These are phyloP conservation scores for Trametes coccinea DNA, from an alignment of 768 basidiomycete species.

Conservation along the genomic window DNA sequence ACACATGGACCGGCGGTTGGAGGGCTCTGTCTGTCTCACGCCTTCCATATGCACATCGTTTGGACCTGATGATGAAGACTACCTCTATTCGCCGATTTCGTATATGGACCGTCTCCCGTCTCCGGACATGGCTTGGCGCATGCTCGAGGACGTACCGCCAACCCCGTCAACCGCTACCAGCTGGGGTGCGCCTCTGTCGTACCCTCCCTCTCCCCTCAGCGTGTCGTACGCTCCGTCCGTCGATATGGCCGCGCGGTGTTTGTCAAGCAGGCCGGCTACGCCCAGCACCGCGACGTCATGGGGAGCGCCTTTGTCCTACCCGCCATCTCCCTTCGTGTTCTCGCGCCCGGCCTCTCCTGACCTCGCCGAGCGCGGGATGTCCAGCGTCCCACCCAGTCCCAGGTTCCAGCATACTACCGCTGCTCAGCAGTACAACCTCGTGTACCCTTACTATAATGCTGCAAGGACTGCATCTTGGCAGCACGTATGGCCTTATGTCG, in stretches of 20 bases:
- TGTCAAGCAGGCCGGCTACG: conserved; percentile 41
- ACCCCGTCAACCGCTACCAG: conserved; percentile 51
- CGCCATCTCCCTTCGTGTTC: conserved; percentile 35
- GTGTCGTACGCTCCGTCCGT: conserved; percentile 36
- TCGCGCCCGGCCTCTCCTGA: conserved; percentile 23
- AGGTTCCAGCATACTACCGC: neutral
- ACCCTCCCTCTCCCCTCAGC: conserved; percentile 34
- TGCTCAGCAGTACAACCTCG: neutral
- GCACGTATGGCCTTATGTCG: conserved; percentile 27
- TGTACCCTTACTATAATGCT: conserved; percentile 16
- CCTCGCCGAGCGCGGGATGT: conserved; percentile 16
- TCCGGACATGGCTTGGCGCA: conserved; percentile 59
- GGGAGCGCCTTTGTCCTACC: conserved; percentile 46
- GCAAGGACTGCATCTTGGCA: conserved; percentile 21
- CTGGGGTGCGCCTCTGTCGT: conserved; percentile 46
- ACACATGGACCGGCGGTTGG: conserved; percentile 52
- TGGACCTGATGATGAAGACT: conserved; percentile 52
- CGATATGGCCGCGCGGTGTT: conserved; percentile 41
- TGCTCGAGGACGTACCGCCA: conserved; percentile 52
- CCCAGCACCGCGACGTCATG: conserved; percentile 53
- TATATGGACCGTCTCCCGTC: conserved; percentile 46
- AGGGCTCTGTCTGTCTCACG: conserved; percentile 59
- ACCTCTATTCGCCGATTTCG: conserved; percentile 36
- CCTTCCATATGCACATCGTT: conserved; percentile 56
- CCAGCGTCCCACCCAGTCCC: conserved; percentile 17